Conservation (phyloP, 805 yeast species). For the Candida silvicultrix region DNA sequence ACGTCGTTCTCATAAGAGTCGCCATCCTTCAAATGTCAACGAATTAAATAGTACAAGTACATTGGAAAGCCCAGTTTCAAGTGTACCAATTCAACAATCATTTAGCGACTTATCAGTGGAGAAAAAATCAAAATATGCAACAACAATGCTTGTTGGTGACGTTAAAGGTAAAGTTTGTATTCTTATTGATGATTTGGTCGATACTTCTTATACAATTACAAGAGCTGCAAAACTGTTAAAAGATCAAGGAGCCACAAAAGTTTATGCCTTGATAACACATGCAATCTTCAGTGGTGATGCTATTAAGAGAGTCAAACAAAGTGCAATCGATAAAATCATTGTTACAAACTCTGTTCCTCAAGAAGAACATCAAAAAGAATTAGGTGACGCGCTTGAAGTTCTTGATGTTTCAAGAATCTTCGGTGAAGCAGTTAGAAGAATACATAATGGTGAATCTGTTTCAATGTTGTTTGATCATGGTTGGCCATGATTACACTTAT, state of each 20-base stretch:
- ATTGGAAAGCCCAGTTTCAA: neutral
- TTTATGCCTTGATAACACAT: constrained; percentile 86
- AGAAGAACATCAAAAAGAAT: constrained; percentile 39
- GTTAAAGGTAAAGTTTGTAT: constrained; percentile 83
- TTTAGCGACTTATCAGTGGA: constrained; percentile 13
- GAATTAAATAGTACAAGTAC: constrained; percentile 3
- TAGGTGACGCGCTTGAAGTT: constrained; percentile 66
- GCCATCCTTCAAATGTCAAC: constrained; percentile 20
- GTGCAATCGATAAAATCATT: constrained; percentile 75
- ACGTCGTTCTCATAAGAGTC: constrained; percentile 45
- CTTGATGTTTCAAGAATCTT: constrained; percentile 83
- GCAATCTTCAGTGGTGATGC: constrained; percentile 95
- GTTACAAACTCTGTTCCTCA: constrained; percentile 94
- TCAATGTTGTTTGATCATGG: constrained; percentile 88
- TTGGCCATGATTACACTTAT: constrained; percentile 19
- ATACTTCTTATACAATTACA: constrained; percentile 86
- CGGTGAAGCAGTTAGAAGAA: constrained; percentile 93
- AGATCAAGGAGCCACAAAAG: constrained; percentile 86
- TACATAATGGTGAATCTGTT: constrained; percentile 95
- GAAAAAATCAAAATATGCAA: constrained; percentile 43
- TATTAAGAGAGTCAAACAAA: constrained; percentile 54
- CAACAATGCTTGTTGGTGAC: constrained; percentile 95
- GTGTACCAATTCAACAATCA: constrained; percentile 12
- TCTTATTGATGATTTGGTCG: constrained; percentile 89
- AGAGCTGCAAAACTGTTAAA: constrained; percentile 89